phyloP scores from a whole-genome alignment of 306 rosid species.

The Datisca glomerata region DNA sequence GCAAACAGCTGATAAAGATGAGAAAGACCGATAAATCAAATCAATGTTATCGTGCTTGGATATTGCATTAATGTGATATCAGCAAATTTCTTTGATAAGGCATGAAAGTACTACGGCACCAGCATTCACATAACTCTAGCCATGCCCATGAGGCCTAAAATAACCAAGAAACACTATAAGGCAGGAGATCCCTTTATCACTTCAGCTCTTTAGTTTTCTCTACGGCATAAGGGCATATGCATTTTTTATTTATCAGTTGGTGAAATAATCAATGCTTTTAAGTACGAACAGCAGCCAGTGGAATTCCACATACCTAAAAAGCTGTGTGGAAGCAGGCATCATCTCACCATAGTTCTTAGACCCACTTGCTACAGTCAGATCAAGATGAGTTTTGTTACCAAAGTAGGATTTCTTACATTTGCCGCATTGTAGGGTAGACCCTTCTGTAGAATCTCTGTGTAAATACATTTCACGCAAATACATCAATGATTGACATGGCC shows the following conservation, averaged over 20 bases:
- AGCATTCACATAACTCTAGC: conserved; percentile 1
- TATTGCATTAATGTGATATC: background rate
- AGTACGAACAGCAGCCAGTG: background rate
- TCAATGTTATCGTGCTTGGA: background rate
- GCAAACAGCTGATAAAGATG: conserved; percentile 14
- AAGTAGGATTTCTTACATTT: conserved; percentile 64
- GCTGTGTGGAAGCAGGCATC: conserved; percentile 68
- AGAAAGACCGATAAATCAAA: conserved; percentile 8
- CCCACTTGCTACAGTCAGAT: conserved; percentile 44
- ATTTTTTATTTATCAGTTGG: background rate
- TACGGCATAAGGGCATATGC: background rate
- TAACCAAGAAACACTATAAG: background rate
- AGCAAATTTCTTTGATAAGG: background rate
- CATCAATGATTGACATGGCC: background rate
- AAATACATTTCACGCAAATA: conserved; percentile 17
- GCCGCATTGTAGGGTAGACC: conserved; percentile 52
- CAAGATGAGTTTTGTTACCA: conserved; percentile 55
- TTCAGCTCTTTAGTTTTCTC: background rate
- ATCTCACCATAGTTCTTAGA: conserved; percentile 42
- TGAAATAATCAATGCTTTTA: too few relatives aligned
- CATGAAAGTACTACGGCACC: background rate
- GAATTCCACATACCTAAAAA: conserved; percentile 54
- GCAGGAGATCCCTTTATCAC: background rate
- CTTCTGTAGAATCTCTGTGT: conserved; percentile 45
- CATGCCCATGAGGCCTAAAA: background rate